Conservation (phyloP, 345 rosid species). For the Salix suchowensis region DNA sequence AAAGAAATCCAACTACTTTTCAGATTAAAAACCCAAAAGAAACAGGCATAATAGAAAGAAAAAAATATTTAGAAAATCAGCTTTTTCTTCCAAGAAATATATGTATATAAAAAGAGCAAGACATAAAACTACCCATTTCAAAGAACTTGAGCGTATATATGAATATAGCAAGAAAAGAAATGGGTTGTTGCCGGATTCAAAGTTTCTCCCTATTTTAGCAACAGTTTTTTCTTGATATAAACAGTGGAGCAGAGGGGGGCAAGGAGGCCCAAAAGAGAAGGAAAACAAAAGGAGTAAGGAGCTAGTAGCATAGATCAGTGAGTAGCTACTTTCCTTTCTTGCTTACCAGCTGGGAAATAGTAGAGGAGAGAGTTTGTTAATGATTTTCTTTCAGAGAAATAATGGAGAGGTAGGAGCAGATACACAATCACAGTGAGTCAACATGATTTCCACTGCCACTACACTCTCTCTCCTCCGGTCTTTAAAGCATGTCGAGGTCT, state of each 20-base stretch:
- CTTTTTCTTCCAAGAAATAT: too few species aligned
- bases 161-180: background rate
- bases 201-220: slow-evolving; percentile 1
- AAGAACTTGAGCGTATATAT: background rate
- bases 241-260: background rate
- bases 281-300: background rate
- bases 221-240: slow-evolving; percentile 13
- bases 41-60: background rate
- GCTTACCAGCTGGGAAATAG: slow-evolving; percentile 17
- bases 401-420: slow-evolving; percentile 31
- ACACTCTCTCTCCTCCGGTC: slow-evolving; percentile 8
- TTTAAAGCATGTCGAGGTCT: slow-evolving; percentile 30
- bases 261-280: background rate
- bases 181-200: slow-evolving; percentile 15
- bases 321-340: background rate
- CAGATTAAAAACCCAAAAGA: background rate
- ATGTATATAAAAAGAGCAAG: too few species aligned
- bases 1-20: background rate
- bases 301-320: background rate
- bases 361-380: background rate
- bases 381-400: background rate
- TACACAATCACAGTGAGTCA: slow-evolving; percentile 42
- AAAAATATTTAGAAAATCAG: too few species aligned
- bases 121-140: background rate
- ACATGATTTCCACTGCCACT: slow-evolving; percentile 41